Percentiles rank a stretch among this genome's conserved stretches.
phyloP scores from a whole-genome alignment of 768 basidiomycete species.

The Lactarius psammicola region DNA sequence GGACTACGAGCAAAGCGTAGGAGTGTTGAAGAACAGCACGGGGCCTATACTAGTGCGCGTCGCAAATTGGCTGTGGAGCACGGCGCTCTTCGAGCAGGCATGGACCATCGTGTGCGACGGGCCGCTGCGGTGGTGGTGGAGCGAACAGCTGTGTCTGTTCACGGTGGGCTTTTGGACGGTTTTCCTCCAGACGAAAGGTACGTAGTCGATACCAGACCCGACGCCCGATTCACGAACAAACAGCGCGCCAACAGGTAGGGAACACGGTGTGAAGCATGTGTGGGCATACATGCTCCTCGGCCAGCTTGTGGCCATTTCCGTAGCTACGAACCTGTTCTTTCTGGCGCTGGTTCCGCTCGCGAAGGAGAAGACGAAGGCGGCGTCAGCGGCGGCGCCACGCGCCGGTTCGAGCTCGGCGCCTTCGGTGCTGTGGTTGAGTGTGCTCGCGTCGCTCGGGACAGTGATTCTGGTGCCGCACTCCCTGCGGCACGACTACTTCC shows the following conservation, averaged over 20 bases:
- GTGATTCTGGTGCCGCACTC: constrained; percentile 48
- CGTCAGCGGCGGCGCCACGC: too few species aligned
- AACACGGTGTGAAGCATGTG: constrained; percentile 44
- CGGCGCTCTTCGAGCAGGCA: constrained; percentile 61
- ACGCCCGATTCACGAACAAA: not conserved
- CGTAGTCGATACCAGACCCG: constrained; percentile 21
- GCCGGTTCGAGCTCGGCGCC: constrained; percentile 17
- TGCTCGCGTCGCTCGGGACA: constrained; percentile 46
- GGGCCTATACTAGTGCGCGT: constrained; percentile 37
- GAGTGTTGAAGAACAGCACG: constrained; percentile 1
- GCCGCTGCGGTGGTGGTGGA: constrained; percentile 66
- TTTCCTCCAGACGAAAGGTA: constrained; percentile 53
- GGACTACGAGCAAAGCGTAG: constrained; percentile 39
- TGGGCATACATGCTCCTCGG: constrained; percentile 75
- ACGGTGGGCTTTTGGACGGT: constrained; percentile 58
- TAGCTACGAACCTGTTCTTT: constrained; percentile 63
- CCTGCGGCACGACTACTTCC: constrained; percentile 43
- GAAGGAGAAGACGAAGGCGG: not conserved
- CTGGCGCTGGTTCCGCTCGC: constrained; percentile 39
- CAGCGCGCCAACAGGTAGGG: constrained; percentile 36
- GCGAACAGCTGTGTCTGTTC: constrained; percentile 60
- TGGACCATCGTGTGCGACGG: constrained; percentile 42
- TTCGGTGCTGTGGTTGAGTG: constrained; percentile 41
- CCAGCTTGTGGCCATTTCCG: constrained; percentile 67
- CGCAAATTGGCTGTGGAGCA: constrained; percentile 52